Conservation (phyloP, 768 basidiomycete species). For the Leccinum subgranulosum region DNA sequence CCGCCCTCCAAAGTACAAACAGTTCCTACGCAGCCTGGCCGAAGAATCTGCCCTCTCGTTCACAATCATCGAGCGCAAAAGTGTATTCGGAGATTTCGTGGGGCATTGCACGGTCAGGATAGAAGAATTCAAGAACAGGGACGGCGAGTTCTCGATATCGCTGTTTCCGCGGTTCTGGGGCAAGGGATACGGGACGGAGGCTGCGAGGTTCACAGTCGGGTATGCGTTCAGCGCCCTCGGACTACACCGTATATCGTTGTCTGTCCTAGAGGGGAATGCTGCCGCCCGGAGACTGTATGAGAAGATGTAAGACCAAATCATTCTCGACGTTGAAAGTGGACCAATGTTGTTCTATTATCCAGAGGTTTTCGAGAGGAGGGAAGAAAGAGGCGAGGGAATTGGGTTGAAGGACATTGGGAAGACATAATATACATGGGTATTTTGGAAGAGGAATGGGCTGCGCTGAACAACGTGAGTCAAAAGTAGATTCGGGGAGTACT, state of each 20-base stretch:
- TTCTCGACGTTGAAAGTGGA: not conserved
- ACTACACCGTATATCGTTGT: constrained; percentile 37
- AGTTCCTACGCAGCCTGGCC: constrained; percentile 6
- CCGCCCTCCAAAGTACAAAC: constrained; percentile 9
- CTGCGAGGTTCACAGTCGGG: constrained; percentile 33
- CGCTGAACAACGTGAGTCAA: not conserved
- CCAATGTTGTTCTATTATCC: not conserved
- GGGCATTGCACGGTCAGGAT: constrained; percentile 21
- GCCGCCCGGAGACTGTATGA: constrained; percentile 22
- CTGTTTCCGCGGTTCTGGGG: constrained; percentile 26
- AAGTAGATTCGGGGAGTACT: not conserved
- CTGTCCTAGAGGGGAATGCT: constrained; percentile 33
- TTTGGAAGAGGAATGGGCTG: constrained; percentile 31
- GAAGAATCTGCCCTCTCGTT: constrained; percentile 18
- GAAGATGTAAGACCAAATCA: constrained; percentile 27
- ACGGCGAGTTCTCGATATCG: constrained; percentile 25
- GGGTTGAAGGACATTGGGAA: constrained; percentile 25
- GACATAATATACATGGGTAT: constrained; percentile 33
- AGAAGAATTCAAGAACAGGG: constrained; percentile 20
- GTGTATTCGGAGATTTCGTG: constrained; percentile 17
- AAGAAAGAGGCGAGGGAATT: constrained; percentile 14
- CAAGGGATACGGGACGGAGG: constrained; percentile 36
- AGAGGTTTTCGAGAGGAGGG: constrained; percentile 35
- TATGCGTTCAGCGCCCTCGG: constrained; percentile 34
- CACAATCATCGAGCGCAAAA: constrained; percentile 17